Percentiles rank a stretch among this genome's conserved stretches.
Conservation (phyloP, 371 early-diverging fungal genomes). For the Mucor mucedo region DNA sequence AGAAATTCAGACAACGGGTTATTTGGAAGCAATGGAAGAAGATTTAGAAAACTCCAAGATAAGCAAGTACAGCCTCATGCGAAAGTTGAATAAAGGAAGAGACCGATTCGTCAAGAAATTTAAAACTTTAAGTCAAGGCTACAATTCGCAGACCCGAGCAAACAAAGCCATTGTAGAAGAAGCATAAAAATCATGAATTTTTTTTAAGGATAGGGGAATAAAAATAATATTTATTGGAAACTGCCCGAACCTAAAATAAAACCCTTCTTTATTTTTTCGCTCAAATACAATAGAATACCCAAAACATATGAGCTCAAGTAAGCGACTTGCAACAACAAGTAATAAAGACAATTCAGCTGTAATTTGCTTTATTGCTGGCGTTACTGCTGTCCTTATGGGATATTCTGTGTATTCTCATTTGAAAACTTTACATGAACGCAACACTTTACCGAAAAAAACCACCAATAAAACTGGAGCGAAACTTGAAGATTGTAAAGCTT, state of each 20-base stretch:
- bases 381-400: conserved; percentile 58
- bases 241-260: no score
- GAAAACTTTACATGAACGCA: conserved; percentile 45
- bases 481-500: conserved; percentile 57
- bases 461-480: conserved; percentile 27
- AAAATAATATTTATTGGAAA: no score
- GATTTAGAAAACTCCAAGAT: conserved; percentile 16
- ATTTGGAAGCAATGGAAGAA: conserved; percentile 9
- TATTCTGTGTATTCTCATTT: conserved; percentile 66
- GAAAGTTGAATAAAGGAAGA: conserved; percentile 19
- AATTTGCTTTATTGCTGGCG: conserved; percentile 53
- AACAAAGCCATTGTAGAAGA: conserved; percentile 21
- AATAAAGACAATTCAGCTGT: conserved; percentile 18
- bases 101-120: conserved; percentile 16
- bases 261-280: no score
- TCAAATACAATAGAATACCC: no score
- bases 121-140: conserved; percentile 17
- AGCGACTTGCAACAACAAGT: conserved; percentile 2
- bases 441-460: conserved; percentile 24
- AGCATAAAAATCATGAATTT: background rate
- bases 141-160: conserved; percentile 26
- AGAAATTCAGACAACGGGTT: background rate
- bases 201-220: background rate
- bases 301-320: background rate
- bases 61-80: conserved; percentile 11